Evolutionary conservation across 140 eudicot genomes (phyloP), one percentile per base, ranked within the genome.

Genomic region (Stevia rebaudiana): DNA sequence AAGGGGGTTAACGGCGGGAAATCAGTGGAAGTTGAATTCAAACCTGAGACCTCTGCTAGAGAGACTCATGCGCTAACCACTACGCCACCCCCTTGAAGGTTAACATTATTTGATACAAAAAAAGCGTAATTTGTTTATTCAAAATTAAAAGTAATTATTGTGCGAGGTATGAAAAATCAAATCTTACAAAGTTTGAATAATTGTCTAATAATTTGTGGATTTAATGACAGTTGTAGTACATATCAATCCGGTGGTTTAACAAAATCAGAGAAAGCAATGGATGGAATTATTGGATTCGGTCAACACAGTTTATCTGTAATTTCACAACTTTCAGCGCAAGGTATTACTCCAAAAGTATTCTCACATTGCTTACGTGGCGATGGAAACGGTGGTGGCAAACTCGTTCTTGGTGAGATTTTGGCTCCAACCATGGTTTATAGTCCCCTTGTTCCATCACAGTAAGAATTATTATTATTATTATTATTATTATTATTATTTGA

Each of bases 361-460:
- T 90, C 97, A 33, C 97, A 90, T 69, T 90, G 97, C 82, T 78
- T 90, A 74, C 84, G 78, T 67, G 97, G 97, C 43, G 88, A 80
- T 48, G 97, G 85, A 24, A 78, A 58, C 61, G 97, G 97, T 68
- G 97, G 97, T 16, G 97, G 97, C 37, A 86, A 81, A 61, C 84
- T 90, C 55, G 94, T 90, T 72, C 90, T 90, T 74, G 97, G 97
- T 68, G 94, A 86, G 90, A 84, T 90, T 75, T 55, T 82, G 94
- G 90, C 80, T 72, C 87, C 94, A 40, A 84, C 77, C 69, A 80
- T 90, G 78, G 97, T 90, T 68, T 90, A 90, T 82, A 86, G 80
- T 69, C 95, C 97, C 54, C 90, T 90, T 71, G 94, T 90, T 60
- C 97, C 95, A 48, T 82, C 95, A 41, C 94, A 82, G 97, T 90